Evolutionary conservation across 192 early-diverging fungal genomes (phyloP).

Genomic region (Allomyces macrogynus): DNA sequence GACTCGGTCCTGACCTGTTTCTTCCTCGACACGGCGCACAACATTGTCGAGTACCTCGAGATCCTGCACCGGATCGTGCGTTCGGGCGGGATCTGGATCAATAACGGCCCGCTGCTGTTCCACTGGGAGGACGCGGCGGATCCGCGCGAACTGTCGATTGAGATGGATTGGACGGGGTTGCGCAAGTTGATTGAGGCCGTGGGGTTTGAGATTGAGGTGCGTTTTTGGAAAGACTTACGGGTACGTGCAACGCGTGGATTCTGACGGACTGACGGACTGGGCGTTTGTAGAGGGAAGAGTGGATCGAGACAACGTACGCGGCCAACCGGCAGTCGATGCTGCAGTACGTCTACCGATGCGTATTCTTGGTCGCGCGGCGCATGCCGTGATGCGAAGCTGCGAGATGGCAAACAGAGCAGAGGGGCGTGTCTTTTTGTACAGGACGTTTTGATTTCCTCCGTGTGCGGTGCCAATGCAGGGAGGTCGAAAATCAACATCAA

Average conservation of each 20-base stretch:
- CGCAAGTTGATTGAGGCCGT: slow-evolving; percentile 27
- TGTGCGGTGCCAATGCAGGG: no score
- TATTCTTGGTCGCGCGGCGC: slow-evolving; percentile 16
- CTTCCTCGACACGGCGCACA: slow-evolving; percentile 94
- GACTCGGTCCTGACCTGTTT: slow-evolving; percentile 85
- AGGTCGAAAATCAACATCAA: no score
- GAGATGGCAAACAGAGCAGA: no score
- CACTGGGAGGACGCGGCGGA: slow-evolving; percentile 72
- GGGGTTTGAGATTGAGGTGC: slow-evolving; percentile 52
- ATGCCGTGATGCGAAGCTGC: no score
- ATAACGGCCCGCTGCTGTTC: slow-evolving; percentile 74
- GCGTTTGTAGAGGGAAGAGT: slow-evolving; percentile 30
- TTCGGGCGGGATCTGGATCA: slow-evolving; percentile 64
- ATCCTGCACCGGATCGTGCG: slow-evolving; percentile 57
- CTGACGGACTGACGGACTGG: no score
- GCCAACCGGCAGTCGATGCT: slow-evolving; percentile 58
- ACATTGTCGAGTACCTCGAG: slow-evolving; percentile 71
- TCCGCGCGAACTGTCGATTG: slow-evolving; percentile 52
- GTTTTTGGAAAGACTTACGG: no score
- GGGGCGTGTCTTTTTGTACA: no score
- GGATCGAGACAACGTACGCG: slow-evolving; percentile 47
- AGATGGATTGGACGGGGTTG: slow-evolving; percentile 71
- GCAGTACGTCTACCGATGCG: slow-evolving; percentile 56
- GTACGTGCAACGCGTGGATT: no score
- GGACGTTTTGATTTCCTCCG: no score